These are phyloP conservation scores for Paramecium primaurelia DNA, from an alignment of 73 alveolate genomes.

Conservation along the genomic window DNA sequence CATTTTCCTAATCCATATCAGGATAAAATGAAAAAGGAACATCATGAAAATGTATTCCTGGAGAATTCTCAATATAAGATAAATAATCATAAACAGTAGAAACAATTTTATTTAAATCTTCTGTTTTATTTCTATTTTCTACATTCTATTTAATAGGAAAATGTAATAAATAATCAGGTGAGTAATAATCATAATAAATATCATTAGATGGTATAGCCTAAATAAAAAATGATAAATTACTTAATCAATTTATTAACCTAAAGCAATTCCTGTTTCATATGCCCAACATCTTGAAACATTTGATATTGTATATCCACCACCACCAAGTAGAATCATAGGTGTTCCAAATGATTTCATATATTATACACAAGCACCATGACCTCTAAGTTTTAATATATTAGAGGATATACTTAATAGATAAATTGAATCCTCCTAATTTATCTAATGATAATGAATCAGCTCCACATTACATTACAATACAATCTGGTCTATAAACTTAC, in stretches of 20 bases:
- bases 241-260: constrained; percentile 66
- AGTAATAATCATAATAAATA: constrained; percentile 40
- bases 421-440: constrained; percentile 86
- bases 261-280: background rate
- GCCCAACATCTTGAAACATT: too few relatives aligned
- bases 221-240: background rate
- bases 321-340: too few relatives aligned
- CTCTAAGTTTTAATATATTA: too few relatives aligned
- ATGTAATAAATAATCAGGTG: constrained; percentile 1
- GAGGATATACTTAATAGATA: background rate
- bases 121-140: constrained; percentile 51
- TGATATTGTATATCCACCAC: too few relatives aligned
- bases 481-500: constrained; percentile 89
- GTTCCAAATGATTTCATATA: too few relatives aligned
- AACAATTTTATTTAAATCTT: constrained; percentile 42
- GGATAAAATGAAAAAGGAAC: constrained; percentile 56
- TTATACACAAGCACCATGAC: too few relatives aligned
- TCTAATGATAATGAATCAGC: constrained; percentile 96
- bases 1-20: background rate
- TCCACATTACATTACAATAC: constrained; percentile 96
- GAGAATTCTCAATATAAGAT: constrained; percentile 40
- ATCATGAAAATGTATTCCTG: constrained; percentile 60
- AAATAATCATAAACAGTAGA: constrained; percentile 23
- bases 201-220: constrained; percentile 51
- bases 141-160: constrained; percentile 27